These are phyloP conservation scores for Lichtheimia corymbifera DNA, from an alignment of 371 early-diverging fungal genomes.

Conservation along the genomic window DNA sequence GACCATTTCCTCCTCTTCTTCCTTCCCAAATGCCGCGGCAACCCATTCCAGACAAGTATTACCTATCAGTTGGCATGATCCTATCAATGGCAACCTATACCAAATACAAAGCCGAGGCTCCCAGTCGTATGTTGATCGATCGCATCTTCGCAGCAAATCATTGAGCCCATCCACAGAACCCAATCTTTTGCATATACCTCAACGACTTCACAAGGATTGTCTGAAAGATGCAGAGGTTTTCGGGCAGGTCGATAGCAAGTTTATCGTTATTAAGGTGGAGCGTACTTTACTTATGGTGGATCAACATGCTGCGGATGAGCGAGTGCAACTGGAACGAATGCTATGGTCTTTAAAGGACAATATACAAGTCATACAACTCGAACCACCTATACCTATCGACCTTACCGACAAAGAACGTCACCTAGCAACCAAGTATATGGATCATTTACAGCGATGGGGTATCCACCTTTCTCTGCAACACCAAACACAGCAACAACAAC, in stretches of 20 bases:
- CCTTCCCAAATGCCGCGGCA: neutral
- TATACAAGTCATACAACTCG: conserved; percentile 40
- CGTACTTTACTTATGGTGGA: conserved; percentile 64
- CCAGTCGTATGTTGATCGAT: neutral
- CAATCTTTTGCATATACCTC: conserved; percentile 8
- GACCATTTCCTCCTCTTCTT: neutral
- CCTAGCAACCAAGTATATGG: conserved; percentile 23
- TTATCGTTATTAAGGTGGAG: conserved; percentile 49
- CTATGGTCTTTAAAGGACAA: conserved; percentile 20
- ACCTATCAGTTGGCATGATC: no score
- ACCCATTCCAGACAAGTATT: neutral
- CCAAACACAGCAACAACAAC: neutral
- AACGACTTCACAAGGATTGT: conserved; percentile 34
- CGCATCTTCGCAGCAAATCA: neutral
- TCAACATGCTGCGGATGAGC: conserved; percentile 89
- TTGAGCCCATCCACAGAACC: neutral
- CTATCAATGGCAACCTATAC: no score
- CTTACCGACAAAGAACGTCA: conserved; percentile 46
- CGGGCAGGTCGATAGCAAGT: conserved; percentile 72
- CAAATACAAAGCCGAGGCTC: neutral
- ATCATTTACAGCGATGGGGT: conserved; percentile 61
- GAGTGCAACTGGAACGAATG: conserved; percentile 68
- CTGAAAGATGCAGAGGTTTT: conserved; percentile 44
- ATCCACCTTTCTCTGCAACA: conserved; percentile 30
- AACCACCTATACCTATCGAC: conserved; percentile 49